Evolutionary conservation across 2,329 filamentous ascomycete genomes (phyloP).

Genomic region (Fusarium continuum): DNA sequence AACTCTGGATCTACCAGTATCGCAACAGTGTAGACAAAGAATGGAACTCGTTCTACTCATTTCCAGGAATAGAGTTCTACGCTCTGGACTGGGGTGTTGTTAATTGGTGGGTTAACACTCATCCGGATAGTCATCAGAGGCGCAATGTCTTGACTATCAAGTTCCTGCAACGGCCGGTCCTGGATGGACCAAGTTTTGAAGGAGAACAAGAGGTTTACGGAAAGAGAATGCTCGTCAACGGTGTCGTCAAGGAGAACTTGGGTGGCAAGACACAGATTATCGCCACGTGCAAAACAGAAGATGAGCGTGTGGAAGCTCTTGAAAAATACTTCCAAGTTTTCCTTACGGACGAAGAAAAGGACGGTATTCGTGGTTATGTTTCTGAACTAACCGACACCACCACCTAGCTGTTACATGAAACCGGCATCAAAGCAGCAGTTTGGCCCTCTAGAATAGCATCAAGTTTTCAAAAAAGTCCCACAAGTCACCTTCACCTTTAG

Average conservation of each 20-base stretch:
- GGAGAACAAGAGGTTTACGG: constrained; percentile 32
- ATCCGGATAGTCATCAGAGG: constrained; percentile 62
- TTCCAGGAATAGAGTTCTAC: constrained; percentile 69
- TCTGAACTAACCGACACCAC: background rate
- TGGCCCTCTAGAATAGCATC: background rate
- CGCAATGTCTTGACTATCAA: constrained; percentile 60
- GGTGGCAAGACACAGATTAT: constrained; percentile 32
- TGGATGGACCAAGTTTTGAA: constrained; percentile 47
- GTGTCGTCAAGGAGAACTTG: constrained; percentile 37
- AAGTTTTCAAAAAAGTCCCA: constrained; percentile 44
- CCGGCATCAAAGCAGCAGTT: background rate
- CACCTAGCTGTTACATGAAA: background rate
- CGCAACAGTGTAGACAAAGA: constrained; percentile 55
- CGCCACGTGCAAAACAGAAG: constrained; percentile 53
- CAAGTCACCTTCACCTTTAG: constrained; percentile 42
- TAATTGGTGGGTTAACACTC: constrained; percentile 63
- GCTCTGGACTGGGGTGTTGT: constrained; percentile 64
- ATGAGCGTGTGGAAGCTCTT: constrained; percentile 57
- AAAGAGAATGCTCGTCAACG: constrained; percentile 41
- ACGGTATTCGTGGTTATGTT: constrained; percentile 16
- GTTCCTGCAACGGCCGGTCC: constrained; percentile 58
- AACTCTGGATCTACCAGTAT: constrained; percentile 72
- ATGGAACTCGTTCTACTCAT: constrained; percentile 73
- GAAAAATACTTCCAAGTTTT: constrained; percentile 59
- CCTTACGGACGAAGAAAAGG: constrained; percentile 47